A percentile compares a stretch with the other conserved stretches of the same genome.
Evolutionary conservation across 768 basidiomycete genomes (phyloP).

Genomic region (Rhizopogon roseolus): DNA sequence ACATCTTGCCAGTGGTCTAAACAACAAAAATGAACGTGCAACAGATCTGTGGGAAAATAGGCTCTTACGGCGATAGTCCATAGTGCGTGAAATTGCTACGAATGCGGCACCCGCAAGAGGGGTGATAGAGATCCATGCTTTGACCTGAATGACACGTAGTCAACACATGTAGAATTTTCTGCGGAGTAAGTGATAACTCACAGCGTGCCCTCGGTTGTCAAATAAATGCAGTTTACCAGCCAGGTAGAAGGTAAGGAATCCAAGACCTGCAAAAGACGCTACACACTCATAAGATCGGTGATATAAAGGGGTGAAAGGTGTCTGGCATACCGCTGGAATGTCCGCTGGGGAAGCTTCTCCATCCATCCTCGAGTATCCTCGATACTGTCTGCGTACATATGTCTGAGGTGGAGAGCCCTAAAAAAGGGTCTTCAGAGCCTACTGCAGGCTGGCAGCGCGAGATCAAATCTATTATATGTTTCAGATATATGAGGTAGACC

Average conservation of each 20-base stretch:
- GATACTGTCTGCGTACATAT: conserved; percentile 74
- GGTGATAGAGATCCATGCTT: conserved; percentile 76
- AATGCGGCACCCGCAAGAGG: conserved; percentile 73
- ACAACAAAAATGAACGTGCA: conserved; percentile 1
- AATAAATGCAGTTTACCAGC: conserved; percentile 90
- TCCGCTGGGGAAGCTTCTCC: conserved; percentile 88
- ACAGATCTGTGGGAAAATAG: not conserved
- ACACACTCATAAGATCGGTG: conserved; percentile 1
- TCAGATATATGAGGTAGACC: not conserved
- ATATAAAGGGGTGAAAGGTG: not conserved
- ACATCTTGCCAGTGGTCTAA: conserved; percentile 93
- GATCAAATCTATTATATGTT: conserved; percentile 16
- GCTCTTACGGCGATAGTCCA: conserved; percentile 82
- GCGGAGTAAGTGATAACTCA: conserved; percentile 26
- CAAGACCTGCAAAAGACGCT: conserved; percentile 92
- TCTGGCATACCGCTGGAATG: conserved; percentile 72
- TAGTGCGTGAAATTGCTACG: conserved; percentile 81
- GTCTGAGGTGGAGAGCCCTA: conserved; percentile 61
- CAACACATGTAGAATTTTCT: not conserved
- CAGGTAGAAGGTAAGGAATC: conserved; percentile 83
- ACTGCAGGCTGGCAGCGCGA: conserved; percentile 55
- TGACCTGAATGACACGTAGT: conserved; percentile 34
- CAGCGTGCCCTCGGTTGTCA: conserved; percentile 70
- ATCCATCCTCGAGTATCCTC: conserved; percentile 67
- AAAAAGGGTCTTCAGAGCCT: conserved; percentile 62